These are phyloP conservation scores for Neurospora sp. DNA, from an alignment of 495 filamentous ascomycete genomes.

Conservation along the genomic window DNA sequence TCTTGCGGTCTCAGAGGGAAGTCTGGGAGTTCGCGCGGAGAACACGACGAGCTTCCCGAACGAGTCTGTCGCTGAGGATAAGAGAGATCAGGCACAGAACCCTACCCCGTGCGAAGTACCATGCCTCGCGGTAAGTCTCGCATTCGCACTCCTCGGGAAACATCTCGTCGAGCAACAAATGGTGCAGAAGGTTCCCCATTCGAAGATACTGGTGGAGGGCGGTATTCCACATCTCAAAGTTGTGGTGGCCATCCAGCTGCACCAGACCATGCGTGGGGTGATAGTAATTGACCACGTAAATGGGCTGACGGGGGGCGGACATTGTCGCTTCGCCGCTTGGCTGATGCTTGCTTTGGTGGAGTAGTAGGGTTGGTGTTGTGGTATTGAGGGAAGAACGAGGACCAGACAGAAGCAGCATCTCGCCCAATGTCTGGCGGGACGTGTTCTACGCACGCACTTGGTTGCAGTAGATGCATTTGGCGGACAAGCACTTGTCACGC, in stretches of 20 bases:
- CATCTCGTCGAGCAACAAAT: neutral
- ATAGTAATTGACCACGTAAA: neutral
- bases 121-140: neutral
- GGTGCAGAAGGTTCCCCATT: neutral
- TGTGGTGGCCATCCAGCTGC: neutral
- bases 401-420: neutral
- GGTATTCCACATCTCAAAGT: neutral
- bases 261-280: neutral
- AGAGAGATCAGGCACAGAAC: neutral
- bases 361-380: neutral
- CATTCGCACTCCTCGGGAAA: neutral
- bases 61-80: neutral
- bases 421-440: slow-evolving; percentile 11
- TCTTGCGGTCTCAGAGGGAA: neutral
- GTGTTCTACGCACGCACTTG: slow-evolving; percentile 23
- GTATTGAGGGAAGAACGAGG: neutral
- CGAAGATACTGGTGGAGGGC: neutral
- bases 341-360: neutral
- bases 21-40: neutral
- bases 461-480: slow-evolving; percentile 15
- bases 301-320: neutral
- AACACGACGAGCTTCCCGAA: neutral
- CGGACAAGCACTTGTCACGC: slow-evolving; percentile 19
- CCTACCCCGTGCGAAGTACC: neutral
- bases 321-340: neutral